Base-by-base conservation (phyloP, 495 filamentous ascomycete genomes). In the Opeltia flavorubescens region DNA sequence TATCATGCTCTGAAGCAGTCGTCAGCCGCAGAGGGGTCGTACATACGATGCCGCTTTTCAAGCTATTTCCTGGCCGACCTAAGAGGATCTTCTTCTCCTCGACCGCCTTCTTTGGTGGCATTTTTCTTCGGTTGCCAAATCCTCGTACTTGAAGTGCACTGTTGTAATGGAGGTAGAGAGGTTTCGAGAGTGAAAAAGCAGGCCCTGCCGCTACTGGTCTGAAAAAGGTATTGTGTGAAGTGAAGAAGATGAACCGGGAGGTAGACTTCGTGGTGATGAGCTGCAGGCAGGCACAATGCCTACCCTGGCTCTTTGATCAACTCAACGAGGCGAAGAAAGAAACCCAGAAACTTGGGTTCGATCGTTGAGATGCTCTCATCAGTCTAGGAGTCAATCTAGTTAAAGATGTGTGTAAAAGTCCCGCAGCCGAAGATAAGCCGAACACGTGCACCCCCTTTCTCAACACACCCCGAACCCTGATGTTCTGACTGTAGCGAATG, bases 31-130 rank as follows among this genome's bases (percentile, higher is more conserved):
- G 62, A 64, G 63, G 68, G 42, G 52, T 55, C 70, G 69, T 69
- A 80, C 85, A 75, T 82, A 95, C 93, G 78, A 99, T 99, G 75
- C 93, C 93, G 70, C 85, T 93, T 79, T 96, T 99, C 68, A 99
- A 70, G 71, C 80, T 95, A 74, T 99, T 99, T 57, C 93, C 93
- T 47, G 93, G 93, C 60, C 93, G 77, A 61, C 93, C 93, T 62
- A 99, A 74, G 48, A 68, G 68, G 55, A 76, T 60, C 63, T 76
- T 74, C 55, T 76, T 70, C 62, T 72, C 68, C 42, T 71, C 66
- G 53, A 57, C 62, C 34, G 68, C 64, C 57, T 75, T 75, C 63
- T 75, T 74, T 54, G 71, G 71, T 53, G 67, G 62, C 71, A 75
- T 74, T 62, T 64, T 72, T 50, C 63, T 66, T 48, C 48, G 51